Base-by-base conservation (phyloP, 2,329 filamentous ascomycete species). In the Plectosphaerella cucumerina region DNA sequence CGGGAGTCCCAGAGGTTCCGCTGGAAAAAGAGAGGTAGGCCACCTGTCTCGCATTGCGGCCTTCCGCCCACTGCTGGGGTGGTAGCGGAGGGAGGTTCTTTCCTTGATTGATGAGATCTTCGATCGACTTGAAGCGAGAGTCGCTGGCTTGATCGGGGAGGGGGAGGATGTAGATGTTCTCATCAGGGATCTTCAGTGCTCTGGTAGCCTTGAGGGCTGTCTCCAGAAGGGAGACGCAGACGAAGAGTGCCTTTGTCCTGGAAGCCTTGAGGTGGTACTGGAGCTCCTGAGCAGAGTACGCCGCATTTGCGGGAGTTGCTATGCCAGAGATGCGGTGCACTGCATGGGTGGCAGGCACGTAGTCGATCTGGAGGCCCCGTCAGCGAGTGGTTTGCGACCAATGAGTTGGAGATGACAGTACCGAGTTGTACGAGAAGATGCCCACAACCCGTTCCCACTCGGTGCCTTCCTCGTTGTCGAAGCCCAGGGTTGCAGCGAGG, bases 371-470 rank as follows among this genome's bases (percentile, higher is more conserved):
- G 87, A 71, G 60, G 86, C 81, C 12, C 6, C 4, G 26, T 31
- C 35, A 37, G 14, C 6, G 78, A 18, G 78, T 75, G 21, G 89
- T 67, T n/a, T 74, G 15, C 15, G 6, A 31, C 8, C 9, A 33
- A 26, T 15, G 12, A 44, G 12, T 3, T 10, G n/a, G 33, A 14
- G 22, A 9, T n/a, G n/a, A 14, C 49, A 63, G 53, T 56, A 73
- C 66, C 34, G 87, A 86, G 61, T 93, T 94, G 54, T 89, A 65
- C 20, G 83, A 84, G 68, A 88, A 92, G 35, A 90, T 73, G 4
- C 76, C 84, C 42, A 87, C 69, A 18, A 90, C 84, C 68, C 91
- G 92, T 58, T 92, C 87, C 82, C 85, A 91, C 61, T 90, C 86
- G 0, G 81, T 80, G 6, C 85, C 87, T 48, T 81, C 64, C 58